Base-by-base conservation (phyloP, 2,329 filamentous ascomycete species). In the Aureobasidium subglaciale region DNA sequence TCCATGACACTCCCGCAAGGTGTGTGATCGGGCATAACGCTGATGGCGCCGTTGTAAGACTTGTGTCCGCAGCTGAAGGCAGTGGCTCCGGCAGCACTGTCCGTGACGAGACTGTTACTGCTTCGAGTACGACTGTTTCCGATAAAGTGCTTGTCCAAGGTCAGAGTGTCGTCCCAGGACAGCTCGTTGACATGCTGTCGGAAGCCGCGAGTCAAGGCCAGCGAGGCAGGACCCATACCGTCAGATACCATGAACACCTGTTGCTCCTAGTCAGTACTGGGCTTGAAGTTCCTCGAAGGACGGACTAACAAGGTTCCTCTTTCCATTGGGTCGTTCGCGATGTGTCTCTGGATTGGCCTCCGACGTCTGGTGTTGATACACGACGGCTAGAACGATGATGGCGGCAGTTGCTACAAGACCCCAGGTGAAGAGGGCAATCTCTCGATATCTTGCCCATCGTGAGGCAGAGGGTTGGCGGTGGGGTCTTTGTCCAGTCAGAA, bases 221-320 rank as follows among this genome's bases (percentile, higher is more conserved):
- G 78, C 63, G 89, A 92, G 8, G 93, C 89, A 7, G 93, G 93
- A 0, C 93, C 93, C 93, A 99, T 99, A 66, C 93, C 93, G 70
- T 99, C 93, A 0, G 90, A 96, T 34, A 99, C 92, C 93, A 99
- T 99, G 77, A 99, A 97, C 64, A n/a, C n/a, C n/a, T n/a, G n/a
- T n/a, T n/a, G n/a, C n/a, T n/a, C n/a, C n/a, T n/a, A n/a, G n/a
- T n/a, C n/a, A n/a, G n/a, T n/a, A n/a, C n/a, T n/a, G n/a, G n/a
- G n/a, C n/a, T n/a, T n/a, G n/a, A n/a, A n/a, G n/a, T n/a, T n/a
- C n/a, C n/a, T n/a, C n/a, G n/a, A n/a, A n/a, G n/a, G n/a, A n/a
- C n/a, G n/a, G n/a, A n/a, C n/a, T n/a, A n/a, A 99, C 86, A 53
- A 99, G 78, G 71, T 97, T 99, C 55, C 89, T 82, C 78, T 97